A percentile compares a stretch with the other conserved stretches of the same genome.
Conservation (phyloP, 2,329 filamentous ascomycete genomes). For the Cryphonectria japonica region DNA sequence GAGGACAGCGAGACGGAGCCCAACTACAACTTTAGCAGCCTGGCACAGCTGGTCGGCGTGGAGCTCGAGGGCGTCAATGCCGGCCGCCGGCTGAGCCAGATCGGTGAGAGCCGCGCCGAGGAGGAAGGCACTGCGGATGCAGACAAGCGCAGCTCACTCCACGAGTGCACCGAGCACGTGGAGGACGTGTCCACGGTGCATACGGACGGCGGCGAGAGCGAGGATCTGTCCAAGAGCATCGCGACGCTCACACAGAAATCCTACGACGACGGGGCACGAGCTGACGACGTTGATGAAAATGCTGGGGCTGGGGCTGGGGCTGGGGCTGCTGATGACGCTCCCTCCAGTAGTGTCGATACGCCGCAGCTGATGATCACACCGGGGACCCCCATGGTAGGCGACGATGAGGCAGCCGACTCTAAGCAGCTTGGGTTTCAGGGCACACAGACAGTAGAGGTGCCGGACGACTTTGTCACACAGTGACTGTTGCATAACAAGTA, state of each 20-base stretch:
- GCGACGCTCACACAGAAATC: slow-evolving; percentile 23
- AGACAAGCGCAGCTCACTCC: slow-evolving; percentile 27
- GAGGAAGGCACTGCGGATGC: slow-evolving; percentile 28
- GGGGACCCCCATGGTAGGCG: slow-evolving; percentile 48
- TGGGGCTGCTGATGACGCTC: slow-evolving; percentile 34
- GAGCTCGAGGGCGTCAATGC: slow-evolving; percentile 56
- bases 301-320: slow-evolving; percentile 26
- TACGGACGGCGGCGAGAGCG: slow-evolving; percentile 14
- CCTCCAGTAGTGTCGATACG: slow-evolving; percentile 34
- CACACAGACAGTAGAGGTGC: slow-evolving; percentile 40
- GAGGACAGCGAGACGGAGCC: slow-evolving; percentile 65
- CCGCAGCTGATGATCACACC: slow-evolving; percentile 55
- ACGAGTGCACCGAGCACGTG: slow-evolving; percentile 43
- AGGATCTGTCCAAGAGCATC: slow-evolving; percentile 31
- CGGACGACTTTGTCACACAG: slow-evolving; percentile 39
- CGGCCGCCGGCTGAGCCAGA: slow-evolving; percentile 37
- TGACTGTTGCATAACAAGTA: slow-evolving; percentile 27
- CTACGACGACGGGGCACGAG: slow-evolving; percentile 31
- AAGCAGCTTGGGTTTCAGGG: slow-evolving; percentile 50
- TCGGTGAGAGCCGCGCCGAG: slow-evolving; percentile 31
- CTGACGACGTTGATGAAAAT: slow-evolving; percentile 35
- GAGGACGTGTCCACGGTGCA: slow-evolving; percentile 35
- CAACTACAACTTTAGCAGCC: slow-evolving; percentile 88
- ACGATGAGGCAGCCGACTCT: slow-evolving; percentile 41
- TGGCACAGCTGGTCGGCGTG: slow-evolving; percentile 81